Conservation (phyloP, 768 basidiomycete genomes). For the Phaeolepiota aurea region DNA sequence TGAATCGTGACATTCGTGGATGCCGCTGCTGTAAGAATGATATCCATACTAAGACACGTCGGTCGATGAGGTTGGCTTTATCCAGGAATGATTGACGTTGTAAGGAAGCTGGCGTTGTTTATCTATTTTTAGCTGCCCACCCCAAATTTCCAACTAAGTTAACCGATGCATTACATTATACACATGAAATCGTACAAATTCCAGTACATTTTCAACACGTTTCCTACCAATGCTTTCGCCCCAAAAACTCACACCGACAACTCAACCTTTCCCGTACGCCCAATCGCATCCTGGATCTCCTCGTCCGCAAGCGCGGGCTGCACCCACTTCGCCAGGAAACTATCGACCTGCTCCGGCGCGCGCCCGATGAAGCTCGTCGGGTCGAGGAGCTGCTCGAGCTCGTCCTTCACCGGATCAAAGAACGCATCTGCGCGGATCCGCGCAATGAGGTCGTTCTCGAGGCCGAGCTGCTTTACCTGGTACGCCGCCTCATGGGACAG, state of each 20-base stretch:
- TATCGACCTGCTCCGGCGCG: conserved; percentile 92
- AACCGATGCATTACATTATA: too few species aligned
- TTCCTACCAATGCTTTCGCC: too few species aligned
- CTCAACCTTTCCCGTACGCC: conserved; percentile 50
- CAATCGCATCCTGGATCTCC: conserved; percentile 48
- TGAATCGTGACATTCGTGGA: too few species aligned
- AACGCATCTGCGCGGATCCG: conserved; percentile 76
- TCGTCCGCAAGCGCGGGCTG: conserved; percentile 62
- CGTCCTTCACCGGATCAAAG: conserved; percentile 79
- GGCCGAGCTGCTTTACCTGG: conserved; percentile 91
- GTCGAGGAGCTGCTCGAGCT: conserved; percentile 75
- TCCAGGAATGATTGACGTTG: too few species aligned
- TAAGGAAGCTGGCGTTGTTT: too few species aligned
- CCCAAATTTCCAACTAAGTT: too few species aligned
- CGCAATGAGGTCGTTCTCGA: conserved; percentile 93
- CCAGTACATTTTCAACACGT: too few species aligned
- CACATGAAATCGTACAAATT: too few species aligned
- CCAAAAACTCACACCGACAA: conserved; percentile 53
- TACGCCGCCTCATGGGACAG: conserved; percentile 91
- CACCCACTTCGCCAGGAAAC: conserved; percentile 84
- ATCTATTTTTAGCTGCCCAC: too few species aligned
- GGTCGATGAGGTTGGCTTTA: too few species aligned
- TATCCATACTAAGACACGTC: too few species aligned
- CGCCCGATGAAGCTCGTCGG: conserved; percentile 87
- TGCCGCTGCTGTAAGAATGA: too few species aligned